A percentile compares a stretch with the other conserved stretches of the same genome.
phyloP scores from a whole-genome alignment of 208 protist genomes.

The Acanthamoeba culbertsoni region DNA sequence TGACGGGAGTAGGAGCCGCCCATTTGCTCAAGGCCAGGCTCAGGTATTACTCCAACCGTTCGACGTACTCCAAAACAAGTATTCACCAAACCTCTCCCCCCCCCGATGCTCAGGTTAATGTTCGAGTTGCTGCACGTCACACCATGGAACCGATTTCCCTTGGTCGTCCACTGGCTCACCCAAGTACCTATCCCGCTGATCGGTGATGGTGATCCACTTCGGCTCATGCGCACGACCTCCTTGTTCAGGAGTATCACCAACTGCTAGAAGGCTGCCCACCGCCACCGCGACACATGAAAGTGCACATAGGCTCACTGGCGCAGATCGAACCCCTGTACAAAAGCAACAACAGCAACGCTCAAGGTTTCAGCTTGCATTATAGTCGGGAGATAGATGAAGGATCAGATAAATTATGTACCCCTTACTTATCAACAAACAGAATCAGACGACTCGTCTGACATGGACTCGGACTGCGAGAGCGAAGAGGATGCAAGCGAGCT shows the following conservation, averaged over 20 bases:
- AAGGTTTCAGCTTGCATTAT: background rate
- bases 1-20: background rate
- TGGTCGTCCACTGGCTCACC: conserved; percentile 37
- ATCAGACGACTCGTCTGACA: no score
- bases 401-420: no score
- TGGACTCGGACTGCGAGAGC: no score
- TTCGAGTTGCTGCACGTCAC: conserved; percentile 36
- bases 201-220: no score
- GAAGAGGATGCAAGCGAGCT: no score
- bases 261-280: background rate
- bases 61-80: background rate
- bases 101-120: background rate
- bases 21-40: background rate
- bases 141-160: conserved; percentile 29
- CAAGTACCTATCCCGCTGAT: no score
- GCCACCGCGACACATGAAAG: conserved; percentile 22
- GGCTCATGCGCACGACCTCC: background rate
- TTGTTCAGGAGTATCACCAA: background rate
- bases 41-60: background rate
- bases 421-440: no score
- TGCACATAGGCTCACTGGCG: background rate
- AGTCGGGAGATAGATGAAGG: no score
- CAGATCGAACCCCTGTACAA: background rate
- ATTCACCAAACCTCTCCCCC: background rate
- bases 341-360: background rate